Percentiles rank a stretch among this genome's conserved stretches.
phyloP scores from a whole-genome alignment of 169 alveolate species.

The Plasmodium malariae region DNA sequence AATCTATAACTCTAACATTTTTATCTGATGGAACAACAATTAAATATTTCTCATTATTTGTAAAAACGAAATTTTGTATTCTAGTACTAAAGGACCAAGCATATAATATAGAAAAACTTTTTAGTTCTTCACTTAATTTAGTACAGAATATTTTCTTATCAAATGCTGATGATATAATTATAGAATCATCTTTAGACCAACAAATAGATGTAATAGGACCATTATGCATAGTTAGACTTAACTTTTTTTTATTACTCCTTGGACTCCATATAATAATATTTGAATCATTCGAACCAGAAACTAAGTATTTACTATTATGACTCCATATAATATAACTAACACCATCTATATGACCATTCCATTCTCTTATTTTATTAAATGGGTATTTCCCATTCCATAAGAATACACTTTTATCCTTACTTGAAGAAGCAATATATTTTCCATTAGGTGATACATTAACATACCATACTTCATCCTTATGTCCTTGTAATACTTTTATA shows the following conservation, averaged over 20 bases:
- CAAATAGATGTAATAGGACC: constrained; percentile 77
- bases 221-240: constrained; percentile 76
- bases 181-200: constrained; percentile 81
- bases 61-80: constrained; percentile 78
- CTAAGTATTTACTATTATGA: constrained; percentile 77
- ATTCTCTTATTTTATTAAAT: constrained; percentile 77
- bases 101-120: constrained; percentile 60
- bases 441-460: constrained; percentile 81
- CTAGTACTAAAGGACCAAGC: constrained; percentile 80
- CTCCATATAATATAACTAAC: constrained; percentile 86
- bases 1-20: constrained; percentile 80
- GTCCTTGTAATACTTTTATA: constrained; percentile 80
- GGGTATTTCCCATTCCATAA: constrained; percentile 81
- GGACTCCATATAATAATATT: constrained; percentile 84
- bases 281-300: constrained; percentile 81
- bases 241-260: constrained; percentile 56
- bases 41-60: constrained; percentile 80
- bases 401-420: constrained; percentile 82
- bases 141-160: constrained; percentile 79
- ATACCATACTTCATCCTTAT: constrained; percentile 87
- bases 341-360: constrained; percentile 82
- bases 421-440: constrained; percentile 81
- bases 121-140: constrained; percentile 69
- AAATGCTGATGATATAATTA: constrained; percentile 79
- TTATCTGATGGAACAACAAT: constrained; percentile 81